Evolutionary conservation across 495 filamentous ascomycete species (phyloP), one percentile per base, ranked within the genome.

Genomic region (Hypoxylon perforatum): DNA sequence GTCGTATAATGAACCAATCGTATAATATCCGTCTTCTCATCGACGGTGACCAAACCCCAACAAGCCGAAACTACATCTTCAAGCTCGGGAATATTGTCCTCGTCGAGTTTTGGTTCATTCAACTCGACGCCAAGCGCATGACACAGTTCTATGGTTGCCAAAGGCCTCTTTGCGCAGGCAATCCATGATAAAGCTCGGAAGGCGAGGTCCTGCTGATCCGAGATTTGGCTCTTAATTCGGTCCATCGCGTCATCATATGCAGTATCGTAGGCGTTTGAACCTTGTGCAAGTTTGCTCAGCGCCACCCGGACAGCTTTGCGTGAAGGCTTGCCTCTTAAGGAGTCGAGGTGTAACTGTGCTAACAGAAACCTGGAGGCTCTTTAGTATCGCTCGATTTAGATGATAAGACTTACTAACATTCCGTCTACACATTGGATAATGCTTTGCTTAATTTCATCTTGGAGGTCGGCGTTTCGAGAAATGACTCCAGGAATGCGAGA

Each of bases 1-100:
- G 83, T 71, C 10, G 85, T 85, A 57, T 82, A 82, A 66, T 87
- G 86, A 11, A 86, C 80, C 6, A 87, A 71, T 12, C 80, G 78
- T 30, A 86, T 68, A 23, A 81, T 75, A 9, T 73, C 47, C 57
- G 75, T 84, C 30, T 80, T 73, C 22, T 74, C 14, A 51, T 86
- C 82, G 7, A 83, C 55, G 4, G 68, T 79, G 8, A 86, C 73
- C 10, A 88, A 71, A 0, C 84, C 83, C 55, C 75, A 77, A 54
- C 85, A 87, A 17, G 81, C 76, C 6, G 77, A 78, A 8, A 79
- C 48, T 1, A 85, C 52, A 17, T 75, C 57, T 15, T 77, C 71
- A 0, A 78, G 58, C 4, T 76, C 51, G 3, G 70, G 18, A 2
- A 85, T 25, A 33, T 77, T 73, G 1, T 78, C 74, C 17, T 64